These are phyloP conservation scores for Pterulicium gracile DNA, from an alignment of 1,284 basidiomycete species.

Conservation along the genomic window DNA sequence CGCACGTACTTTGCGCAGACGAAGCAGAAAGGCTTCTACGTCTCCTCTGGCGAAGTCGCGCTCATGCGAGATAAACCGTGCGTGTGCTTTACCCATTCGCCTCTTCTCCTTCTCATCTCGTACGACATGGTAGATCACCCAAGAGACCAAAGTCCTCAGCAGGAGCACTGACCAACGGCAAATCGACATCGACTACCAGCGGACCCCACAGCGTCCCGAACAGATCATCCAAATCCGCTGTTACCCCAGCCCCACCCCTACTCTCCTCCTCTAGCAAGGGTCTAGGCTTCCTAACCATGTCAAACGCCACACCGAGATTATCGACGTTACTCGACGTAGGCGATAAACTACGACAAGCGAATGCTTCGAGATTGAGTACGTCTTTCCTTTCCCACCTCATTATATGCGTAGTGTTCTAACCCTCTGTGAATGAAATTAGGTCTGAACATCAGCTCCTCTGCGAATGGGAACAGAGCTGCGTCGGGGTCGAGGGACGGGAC, in stretches of 20 bases:
- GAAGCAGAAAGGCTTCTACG: constrained; percentile 91
- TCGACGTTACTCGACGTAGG: too few species aligned
- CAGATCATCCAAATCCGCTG: not conserved
- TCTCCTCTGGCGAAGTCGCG: constrained; percentile 78
- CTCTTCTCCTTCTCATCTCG: not conserved
- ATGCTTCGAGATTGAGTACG: too few species aligned
- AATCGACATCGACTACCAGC: too few species aligned
- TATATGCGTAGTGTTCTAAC: too few species aligned
- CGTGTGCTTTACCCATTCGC: constrained; percentile 1
- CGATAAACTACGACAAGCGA: too few species aligned
- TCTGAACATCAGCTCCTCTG: too few species aligned
- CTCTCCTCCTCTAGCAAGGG: not conserved
- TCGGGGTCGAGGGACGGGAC: too few species aligned
- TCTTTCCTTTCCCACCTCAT: too few species aligned
- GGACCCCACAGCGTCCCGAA: too few species aligned
- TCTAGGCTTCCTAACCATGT: not conserved
- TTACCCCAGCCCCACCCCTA: not conserved
- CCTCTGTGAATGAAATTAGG: too few species aligned
- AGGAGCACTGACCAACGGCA: not conserved
- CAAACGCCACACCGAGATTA: not conserved
- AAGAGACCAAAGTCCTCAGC: constrained; percentile 1
- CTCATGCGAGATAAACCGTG: constrained; percentile 66
- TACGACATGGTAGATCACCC: not conserved
- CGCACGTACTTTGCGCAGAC: constrained; percentile 89
- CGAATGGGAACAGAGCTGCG: too few species aligned